Percentiles rank a stretch among this genome's conserved stretches.
phyloP scores from a whole-genome alignment of 805 yeast genomes.

The Pichia pseudocactophila region DNA sequence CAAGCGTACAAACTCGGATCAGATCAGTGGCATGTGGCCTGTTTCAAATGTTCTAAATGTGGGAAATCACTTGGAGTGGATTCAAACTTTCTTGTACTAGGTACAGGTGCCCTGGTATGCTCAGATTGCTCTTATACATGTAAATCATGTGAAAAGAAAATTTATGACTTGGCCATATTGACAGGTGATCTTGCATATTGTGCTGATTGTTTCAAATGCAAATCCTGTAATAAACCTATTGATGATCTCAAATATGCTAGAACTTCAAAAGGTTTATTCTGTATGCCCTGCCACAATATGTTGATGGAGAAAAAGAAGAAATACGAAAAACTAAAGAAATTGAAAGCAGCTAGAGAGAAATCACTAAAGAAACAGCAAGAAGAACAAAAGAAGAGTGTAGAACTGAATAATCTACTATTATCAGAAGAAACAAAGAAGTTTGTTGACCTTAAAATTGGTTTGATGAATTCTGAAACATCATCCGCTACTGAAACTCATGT shows the following conservation, averaged over 20 bases:
- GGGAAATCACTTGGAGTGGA: conserved; percentile 70
- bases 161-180: conserved; percentile 85
- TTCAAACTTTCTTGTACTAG: conserved; percentile 82
- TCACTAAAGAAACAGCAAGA: conserved; percentile 1
- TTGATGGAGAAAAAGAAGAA: conserved; percentile 66
- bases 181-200: conserved; percentile 96
- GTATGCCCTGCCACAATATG: conserved; percentile 86
- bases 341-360: conserved; percentile 15
- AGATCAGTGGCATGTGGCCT: conserved; percentile 91
- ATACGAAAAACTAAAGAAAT: conserved; percentile 40
- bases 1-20: conserved; percentile 94
- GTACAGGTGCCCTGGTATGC: conserved; percentile 87
- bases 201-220: conserved; percentile 79
- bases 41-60: conserved; percentile 88
- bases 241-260: conserved; percentile 87
- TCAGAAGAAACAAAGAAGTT: too few species aligned
- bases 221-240: conserved; percentile 76
- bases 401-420: too few species aligned
- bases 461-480: too few species aligned
- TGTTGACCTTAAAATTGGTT: too few species aligned
- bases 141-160: conserved; percentile 73
- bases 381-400: not conserved
- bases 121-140: conserved; percentile 89
- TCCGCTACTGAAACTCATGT: too few species aligned
- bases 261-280: conserved; percentile 85